Conservation (phyloP, 495 filamentous ascomycete genomes). For the Staphylotrichum tortipilum region DNA sequence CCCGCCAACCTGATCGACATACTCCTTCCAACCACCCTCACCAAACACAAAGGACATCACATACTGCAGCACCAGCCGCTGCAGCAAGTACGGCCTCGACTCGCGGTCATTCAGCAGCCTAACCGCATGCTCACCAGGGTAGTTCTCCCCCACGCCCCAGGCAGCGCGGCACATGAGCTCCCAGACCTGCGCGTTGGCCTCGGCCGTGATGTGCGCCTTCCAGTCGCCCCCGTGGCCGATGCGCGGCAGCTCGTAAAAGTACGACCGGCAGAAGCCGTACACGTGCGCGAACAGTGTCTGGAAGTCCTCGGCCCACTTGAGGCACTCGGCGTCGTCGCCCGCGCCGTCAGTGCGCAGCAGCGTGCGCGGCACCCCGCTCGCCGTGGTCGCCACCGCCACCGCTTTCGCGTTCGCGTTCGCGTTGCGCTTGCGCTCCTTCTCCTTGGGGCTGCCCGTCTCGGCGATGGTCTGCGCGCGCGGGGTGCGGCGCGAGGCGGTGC, state of each 20-base stretch:
- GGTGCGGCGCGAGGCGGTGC: not conserved
- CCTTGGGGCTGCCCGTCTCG: conserved; percentile 4
- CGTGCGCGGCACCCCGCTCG: too few species aligned
- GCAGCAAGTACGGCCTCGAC: conserved; percentile 20
- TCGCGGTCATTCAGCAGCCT: conserved; percentile 19
- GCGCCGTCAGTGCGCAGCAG: not conserved
- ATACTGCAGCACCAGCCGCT: conserved; percentile 25
- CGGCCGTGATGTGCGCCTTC: conserved; percentile 3
- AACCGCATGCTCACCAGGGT: conserved; percentile 14
- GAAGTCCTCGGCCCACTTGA: conserved; percentile 10
- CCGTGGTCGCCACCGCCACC: too few species aligned
- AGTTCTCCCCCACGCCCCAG: conserved; percentile 6
- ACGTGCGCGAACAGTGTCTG: conserved; percentile 14
- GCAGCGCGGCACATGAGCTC: conserved; percentile 20
- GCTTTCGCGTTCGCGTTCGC: too few species aligned
- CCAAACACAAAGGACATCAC: conserved; percentile 20
- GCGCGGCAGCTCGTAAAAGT: conserved; percentile 5
- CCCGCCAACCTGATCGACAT: conserved; percentile 7
- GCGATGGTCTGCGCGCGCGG: not conserved
- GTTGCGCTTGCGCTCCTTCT: conserved; percentile 1
- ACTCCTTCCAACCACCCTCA: conserved; percentile 19
- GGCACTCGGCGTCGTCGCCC: not conserved
- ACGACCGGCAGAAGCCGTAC: conserved; percentile 18
- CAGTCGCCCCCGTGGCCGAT: not conserved
- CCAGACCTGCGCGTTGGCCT: conserved; percentile 15